A percentile compares a stretch with the other conserved stretches of the same genome.
phyloP scores from a whole-genome alignment of 1,284 basidiomycete species.

The Cystobasidium slooffiae region DNA sequence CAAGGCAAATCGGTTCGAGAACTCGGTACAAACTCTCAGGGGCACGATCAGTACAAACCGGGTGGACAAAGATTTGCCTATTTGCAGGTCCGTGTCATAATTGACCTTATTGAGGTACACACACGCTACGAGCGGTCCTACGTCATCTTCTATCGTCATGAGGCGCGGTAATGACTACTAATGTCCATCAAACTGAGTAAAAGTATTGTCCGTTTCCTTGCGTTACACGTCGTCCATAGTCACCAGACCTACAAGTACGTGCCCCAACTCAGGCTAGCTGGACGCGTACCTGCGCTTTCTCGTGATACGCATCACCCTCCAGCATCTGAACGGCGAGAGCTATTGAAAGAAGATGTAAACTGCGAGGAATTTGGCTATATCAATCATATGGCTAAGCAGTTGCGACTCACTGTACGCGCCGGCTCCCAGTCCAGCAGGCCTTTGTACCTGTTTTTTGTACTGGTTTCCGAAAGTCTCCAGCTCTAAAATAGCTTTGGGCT shows the following conservation, averaged over 20 bases:
- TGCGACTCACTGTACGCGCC: constrained; percentile 11
- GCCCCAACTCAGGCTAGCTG: background rate
- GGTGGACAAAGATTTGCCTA: no score
- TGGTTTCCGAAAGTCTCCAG: constrained; percentile 14
- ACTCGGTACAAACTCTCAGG: no score
- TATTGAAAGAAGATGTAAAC: background rate
- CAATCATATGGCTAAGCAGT: background rate
- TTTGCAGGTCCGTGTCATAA: no score
- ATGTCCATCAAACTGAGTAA: no score
- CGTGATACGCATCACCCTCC: background rate
- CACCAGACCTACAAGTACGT: background rate
- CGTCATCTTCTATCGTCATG: no score
- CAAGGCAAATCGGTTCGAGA: no score
- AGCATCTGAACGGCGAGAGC: constrained; percentile 13
- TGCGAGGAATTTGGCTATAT: background rate
- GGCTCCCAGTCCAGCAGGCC: background rate
- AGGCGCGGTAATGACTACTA: no score
- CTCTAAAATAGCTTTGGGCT: background rate
- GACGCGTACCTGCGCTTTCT: background rate
- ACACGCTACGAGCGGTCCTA: no score
- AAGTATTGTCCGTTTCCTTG: no score
- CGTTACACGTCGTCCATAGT: no score
- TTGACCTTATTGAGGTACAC: no score
- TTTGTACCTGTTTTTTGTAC: background rate
- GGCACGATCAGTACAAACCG: no score